Evolutionary conservation across 1,139 yeast genomes (phyloP).

Genomic region (Schwanniomyces etchellsii): DNA sequence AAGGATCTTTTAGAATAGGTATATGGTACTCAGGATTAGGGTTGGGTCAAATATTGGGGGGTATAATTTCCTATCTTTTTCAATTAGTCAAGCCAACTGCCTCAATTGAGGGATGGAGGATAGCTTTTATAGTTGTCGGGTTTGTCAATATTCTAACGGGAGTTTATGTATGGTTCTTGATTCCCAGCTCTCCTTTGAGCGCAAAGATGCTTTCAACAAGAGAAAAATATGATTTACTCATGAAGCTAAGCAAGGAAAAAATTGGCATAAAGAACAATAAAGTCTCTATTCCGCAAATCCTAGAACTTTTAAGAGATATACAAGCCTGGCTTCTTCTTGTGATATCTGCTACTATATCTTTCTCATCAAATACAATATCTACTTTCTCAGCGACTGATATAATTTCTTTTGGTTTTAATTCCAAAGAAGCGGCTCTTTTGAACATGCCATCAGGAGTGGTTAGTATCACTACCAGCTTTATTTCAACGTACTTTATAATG

Average conservation of each 20-base stretch:
- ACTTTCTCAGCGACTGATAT: slow-evolving; percentile 28
- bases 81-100: slow-evolving; percentile 7
- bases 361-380: slow-evolving; percentile 26
- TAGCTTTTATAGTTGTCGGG: slow-evolving; percentile 21
- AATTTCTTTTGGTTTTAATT: slow-evolving; percentile 38
- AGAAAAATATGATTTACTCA: slow-evolving; percentile 21
- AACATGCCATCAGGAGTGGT: slow-evolving; percentile 34
- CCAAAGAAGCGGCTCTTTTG: slow-evolving; percentile 23
- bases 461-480: neutral
- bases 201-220: slow-evolving; percentile 31
- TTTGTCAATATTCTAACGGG: slow-evolving; percentile 19
- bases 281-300: slow-evolving; percentile 48
- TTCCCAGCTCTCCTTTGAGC: slow-evolving; percentile 20
- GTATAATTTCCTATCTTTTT: slow-evolving; percentile 14
- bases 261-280: slow-evolving; percentile 48
- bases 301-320: slow-evolving; percentile 41
- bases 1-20: slow-evolving; percentile 18
- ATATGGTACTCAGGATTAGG: slow-evolving; percentile 25
- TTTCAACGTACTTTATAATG: neutral
- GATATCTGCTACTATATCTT: slow-evolving; percentile 18
- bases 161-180: slow-evolving; percentile 11
- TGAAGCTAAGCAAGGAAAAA: slow-evolving; percentile 19
- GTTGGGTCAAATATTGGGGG: slow-evolving; percentile 17
- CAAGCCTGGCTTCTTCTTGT: slow-evolving; percentile 34
- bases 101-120: slow-evolving; percentile 20